Evolutionary conservation across 2,329 filamentous ascomycete species (phyloP), one percentile per base, ranked within the genome.

Genomic region (Metarhizium rileyi): DNA sequence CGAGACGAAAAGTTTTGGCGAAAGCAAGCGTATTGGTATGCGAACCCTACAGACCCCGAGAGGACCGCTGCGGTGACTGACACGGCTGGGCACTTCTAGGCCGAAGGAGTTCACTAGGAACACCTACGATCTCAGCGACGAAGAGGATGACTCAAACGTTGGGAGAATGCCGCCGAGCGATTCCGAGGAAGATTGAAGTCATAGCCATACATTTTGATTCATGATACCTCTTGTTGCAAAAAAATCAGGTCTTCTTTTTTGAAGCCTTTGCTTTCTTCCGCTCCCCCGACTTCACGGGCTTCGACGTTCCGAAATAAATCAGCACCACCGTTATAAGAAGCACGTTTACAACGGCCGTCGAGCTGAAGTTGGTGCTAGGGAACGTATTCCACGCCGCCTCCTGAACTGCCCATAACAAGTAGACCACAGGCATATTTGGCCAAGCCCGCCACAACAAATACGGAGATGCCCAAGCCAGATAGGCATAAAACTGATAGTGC

Each of bases 331-430:
- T 86, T 12, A 78, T 62, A 18, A 80, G 80, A 58, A 97, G 71
- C 36, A 81, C 79, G 23, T 74, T 75, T 14, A 98, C 86, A 8
- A 90, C 90, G 16, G 74, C 70, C 14, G 62, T 63, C 4, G 78
- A 81, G 61, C 78, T 81, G 44, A 61, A 52, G 27, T 68, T 61
- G 4, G 78, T 81, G 63, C 89, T 95, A n/a, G 90, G 90, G 63
- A 86, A 96, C 9, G 90, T 81, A 59, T 96, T 95, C 90, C 90
- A 96, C 12, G 87, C 88, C 83, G 86, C 90, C 66, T 96, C 90
- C 67, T 96, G 90, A 52, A 80, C 74, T 3, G 74, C 77, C 86
- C 87, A 95, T 9, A 90, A 67, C 4, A 68, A 69, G 60, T 84
- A 84, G 57, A 89, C 78, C 28, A 85, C 60, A 10, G 84, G 62